Evolutionary conservation across 352 stramenopile species (phyloP), one percentile per base, ranked within the genome.

Genomic region (Phytophthora nicotianae): DNA sequence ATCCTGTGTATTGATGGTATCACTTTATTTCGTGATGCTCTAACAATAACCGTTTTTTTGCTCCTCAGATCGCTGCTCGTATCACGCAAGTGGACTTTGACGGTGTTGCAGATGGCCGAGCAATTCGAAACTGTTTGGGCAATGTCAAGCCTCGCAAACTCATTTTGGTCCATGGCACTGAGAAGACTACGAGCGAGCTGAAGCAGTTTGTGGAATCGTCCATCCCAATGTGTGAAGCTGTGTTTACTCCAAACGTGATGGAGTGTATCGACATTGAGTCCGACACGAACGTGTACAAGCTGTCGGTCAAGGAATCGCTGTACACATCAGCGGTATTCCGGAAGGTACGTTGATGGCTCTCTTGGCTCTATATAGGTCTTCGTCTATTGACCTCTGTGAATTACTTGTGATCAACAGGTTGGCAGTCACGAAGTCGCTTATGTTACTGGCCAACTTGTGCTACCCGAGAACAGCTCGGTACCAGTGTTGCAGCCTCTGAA

Each of bases 181-280:
- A 91, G 51, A 77, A 74, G 52, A 95, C 86, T 11, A 95, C 88
- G 42, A 75, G 58, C 38, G 86, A 94, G 32, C 72, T 96, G 5
- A 93, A 96, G 65, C 74, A 80, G 20, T 95, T 95, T 54, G 88
- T 95, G 0, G 85, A 96, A 58, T 67, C 69, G 20, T 91, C 81
- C 2, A 95, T 96, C 58, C 83, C 88, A 24, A 68, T 82, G 55
- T 96, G 88, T 58, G 88, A 96, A 66, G 84, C 85, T 13, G 83
- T 96, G 23, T 96, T 94, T 72, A 93, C 83, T 13, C 88, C 88
- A 6, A 87, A 91, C 41, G 74, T 89, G 4, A 93, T 93, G 78
- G 88, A 96, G 49, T 95, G 86, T 62, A 94, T 96, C 58, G 88
- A 96, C 61, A 96, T 96, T 45, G 88, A 96, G 57, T 95, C 86